These are phyloP conservation scores for Rhododendron simsii DNA, from an alignment of 148 eudicot species.

Conservation along the genomic window DNA sequence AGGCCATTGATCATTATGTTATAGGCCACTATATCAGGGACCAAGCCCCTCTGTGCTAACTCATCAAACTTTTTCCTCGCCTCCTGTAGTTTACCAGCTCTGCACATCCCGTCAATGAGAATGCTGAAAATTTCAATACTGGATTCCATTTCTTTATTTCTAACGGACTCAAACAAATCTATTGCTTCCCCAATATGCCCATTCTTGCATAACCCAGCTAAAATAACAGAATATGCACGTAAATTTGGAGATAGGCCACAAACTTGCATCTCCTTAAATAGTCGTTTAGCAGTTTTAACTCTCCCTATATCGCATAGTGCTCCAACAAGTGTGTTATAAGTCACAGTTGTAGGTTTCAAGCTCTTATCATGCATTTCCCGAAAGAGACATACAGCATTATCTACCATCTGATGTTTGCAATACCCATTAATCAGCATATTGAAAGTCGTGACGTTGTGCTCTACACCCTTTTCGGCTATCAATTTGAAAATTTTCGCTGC, in stretches of 20 bases:
- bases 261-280: slow-evolving; percentile 17
- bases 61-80: slow-evolving; percentile 24
- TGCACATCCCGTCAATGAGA: slow-evolving; percentile 28
- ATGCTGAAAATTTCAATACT: slow-evolving; percentile 18
- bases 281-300: slow-evolving; percentile 16
- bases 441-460: slow-evolving; percentile 9
- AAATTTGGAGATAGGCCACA: slow-evolving; percentile 19
- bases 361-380: slow-evolving; percentile 9
- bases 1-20: slow-evolving; percentile 18
- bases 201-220: slow-evolving; percentile 36
- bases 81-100: slow-evolving; percentile 23
- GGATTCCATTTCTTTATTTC: slow-evolving; percentile 9
- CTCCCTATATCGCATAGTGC: slow-evolving; percentile 16
- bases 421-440: slow-evolving; percentile 18
- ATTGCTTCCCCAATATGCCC: slow-evolving; percentile 30
- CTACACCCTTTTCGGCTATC: slow-evolving; percentile 5
- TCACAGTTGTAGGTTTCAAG: slow-evolving; percentile 12
- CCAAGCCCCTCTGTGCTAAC: slow-evolving; percentile 37
- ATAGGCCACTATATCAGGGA: slow-evolving; percentile 18
- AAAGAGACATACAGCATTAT: slow-evolving; percentile 12
- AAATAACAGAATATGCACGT: slow-evolving; percentile 18
- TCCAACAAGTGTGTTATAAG: slow-evolving; percentile 17
- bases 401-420: slow-evolving; percentile 19
- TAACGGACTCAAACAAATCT: slow-evolving; percentile 13
- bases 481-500: slow-evolving; percentile 13